These are phyloP conservation scores for Toxicodendron radicans DNA, from an alignment of 345 rosid genomes.

Conservation along the genomic window DNA sequence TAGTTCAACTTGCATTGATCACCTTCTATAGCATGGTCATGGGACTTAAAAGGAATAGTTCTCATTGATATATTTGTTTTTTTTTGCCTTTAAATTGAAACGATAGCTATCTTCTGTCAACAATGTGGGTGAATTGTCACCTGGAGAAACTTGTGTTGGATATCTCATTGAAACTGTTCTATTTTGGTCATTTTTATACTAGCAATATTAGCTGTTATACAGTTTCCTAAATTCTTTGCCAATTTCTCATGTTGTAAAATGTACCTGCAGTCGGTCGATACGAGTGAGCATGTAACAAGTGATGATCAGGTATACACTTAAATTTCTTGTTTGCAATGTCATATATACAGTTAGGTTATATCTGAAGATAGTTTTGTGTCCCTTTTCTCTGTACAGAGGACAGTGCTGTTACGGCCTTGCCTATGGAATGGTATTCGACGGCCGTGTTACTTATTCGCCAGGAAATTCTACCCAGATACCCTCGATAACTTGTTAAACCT, in stretches of 20 bases:
- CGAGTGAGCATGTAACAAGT: constrained; percentile 78
- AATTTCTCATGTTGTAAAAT: constrained; percentile 8
- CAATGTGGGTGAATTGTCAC: neutral
- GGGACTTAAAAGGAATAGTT: neutral
- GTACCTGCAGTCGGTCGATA: constrained; percentile 66
- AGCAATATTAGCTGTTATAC: neutral
- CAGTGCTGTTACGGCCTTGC: constrained; percentile 63
- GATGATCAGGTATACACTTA: constrained; percentile 64
- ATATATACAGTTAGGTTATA: neutral
- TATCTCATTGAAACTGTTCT: neutral
- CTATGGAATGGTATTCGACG: constrained; percentile 90
- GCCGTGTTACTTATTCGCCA: constrained; percentile 91
- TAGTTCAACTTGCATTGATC: neutral
- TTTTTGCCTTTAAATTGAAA: neutral
- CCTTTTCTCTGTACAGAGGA: constrained; percentile 40
- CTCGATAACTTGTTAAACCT: constrained; percentile 65
- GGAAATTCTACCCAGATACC: constrained; percentile 83
- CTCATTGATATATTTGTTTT: neutral
- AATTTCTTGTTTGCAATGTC: neutral
- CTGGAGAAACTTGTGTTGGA: neutral
- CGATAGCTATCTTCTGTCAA: neutral
- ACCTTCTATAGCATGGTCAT: neutral
- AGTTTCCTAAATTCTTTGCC: constrained; percentile 1
- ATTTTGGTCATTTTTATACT: neutral
- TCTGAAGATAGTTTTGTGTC: neutral